Percentiles rank a stretch among this genome's conserved stretches.
Conservation (phyloP, 805 yeast genomes). For the Priceomyces fermenticarens region DNA sequence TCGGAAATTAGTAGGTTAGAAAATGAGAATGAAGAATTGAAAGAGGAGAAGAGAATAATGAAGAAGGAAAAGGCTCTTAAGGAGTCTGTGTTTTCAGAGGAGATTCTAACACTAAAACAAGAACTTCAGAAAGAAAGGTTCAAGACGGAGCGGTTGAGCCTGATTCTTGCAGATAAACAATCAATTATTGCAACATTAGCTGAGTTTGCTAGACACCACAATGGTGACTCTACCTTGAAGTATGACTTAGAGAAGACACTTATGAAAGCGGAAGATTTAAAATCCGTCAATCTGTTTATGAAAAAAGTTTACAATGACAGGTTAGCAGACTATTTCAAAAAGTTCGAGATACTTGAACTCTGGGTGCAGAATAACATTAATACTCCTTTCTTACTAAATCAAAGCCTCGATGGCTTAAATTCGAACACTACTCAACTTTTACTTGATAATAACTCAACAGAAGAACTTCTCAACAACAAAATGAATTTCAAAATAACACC, state of each 20-base stretch:
- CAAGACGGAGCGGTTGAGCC: constrained; percentile 1
- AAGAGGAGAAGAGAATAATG: not conserved
- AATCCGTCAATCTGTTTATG: constrained; percentile 1
- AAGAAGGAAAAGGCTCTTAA: not conserved
- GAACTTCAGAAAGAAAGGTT: not conserved
- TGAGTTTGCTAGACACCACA: constrained; percentile 1
- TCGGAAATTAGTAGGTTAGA: constrained; percentile 1
- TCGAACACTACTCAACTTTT: constrained; percentile 2
- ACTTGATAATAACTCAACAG: not conserved
- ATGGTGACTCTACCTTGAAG: not conserved
- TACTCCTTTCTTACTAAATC: not conserved
- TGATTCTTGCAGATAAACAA: constrained; percentile 3
- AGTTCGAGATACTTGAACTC: not conserved
- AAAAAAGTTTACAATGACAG: not conserved
- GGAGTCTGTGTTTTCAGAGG: not conserved
- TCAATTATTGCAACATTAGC: not conserved
- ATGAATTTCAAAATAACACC: too few relatives aligned
- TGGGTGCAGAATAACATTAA: constrained; percentile 1
- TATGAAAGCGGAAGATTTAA: not conserved
- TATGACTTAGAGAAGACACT: not conserved
- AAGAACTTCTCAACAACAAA: not conserved
- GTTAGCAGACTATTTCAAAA: not conserved
- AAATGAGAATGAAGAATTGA: constrained; percentile 2
- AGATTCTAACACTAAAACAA: not conserved
- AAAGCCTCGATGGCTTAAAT: not conserved